Percentiles rank a stretch among this genome's conserved stretches.
These are phyloP conservation scores for Penicillium sumatraense DNA, from an alignment of 2,329 filamentous ascomycete species.

Conservation along the genomic window DNA sequence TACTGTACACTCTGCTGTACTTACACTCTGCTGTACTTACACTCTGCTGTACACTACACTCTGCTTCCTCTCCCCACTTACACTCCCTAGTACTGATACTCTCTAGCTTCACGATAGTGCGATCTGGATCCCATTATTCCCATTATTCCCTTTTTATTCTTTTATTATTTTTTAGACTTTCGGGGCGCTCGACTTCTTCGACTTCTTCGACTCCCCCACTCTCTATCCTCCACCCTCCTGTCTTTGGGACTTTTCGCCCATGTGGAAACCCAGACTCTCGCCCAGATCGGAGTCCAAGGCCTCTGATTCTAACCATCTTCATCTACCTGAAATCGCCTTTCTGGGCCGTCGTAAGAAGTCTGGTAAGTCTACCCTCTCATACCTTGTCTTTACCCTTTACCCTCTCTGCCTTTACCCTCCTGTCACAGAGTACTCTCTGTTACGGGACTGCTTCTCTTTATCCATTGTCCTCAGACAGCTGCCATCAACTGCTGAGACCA, in stretches of 20 bases:
- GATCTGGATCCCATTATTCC: conserved; percentile 8
- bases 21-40: not conserved
- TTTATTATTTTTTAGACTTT: conserved; percentile 16
- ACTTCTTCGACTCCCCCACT: conserved; percentile 7
- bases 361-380: conserved; percentile 21
- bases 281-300: conserved; percentile 45
- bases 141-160: not conserved
- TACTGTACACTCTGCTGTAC: not conserved
- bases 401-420: not conserved
- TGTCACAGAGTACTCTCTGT: too few species aligned
- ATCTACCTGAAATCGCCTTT: conserved; percentile 38
- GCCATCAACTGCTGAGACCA: not conserved
- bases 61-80: not conserved
- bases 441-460: too few species aligned
- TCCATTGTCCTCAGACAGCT: not conserved
- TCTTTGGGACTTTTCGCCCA: conserved; percentile 29
- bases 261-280: conserved; percentile 48
- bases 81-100: conserved; percentile 11
- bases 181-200: conserved; percentile 10
- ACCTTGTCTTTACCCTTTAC: not conserved
- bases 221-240: conserved; percentile 23
- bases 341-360: conserved; percentile 42
- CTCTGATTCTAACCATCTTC: conserved; percentile 38
- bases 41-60: not conserved
- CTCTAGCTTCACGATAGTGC: conserved; percentile 18